These are phyloP conservation scores for Venturia pyrina DNA, from an alignment of 2,329 filamentous ascomycete species.

Conservation along the genomic window DNA sequence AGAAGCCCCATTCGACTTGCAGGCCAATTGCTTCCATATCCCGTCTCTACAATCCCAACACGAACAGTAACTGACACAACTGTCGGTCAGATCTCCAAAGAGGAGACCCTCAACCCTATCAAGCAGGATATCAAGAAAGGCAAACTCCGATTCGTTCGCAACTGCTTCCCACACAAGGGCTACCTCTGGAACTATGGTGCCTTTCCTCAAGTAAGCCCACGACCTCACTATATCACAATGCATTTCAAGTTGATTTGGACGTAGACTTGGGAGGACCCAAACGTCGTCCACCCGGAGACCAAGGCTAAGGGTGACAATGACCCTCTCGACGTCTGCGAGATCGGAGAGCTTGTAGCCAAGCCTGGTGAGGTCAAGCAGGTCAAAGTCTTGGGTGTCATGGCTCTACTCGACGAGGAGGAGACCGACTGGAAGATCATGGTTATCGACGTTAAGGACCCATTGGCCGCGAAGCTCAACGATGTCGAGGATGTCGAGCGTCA, in stretches of 20 bases:
- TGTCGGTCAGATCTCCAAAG: slow-evolving; percentile 77
- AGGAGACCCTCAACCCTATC: slow-evolving; percentile 96
- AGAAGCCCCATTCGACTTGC: background rate
- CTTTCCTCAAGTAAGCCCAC: slow-evolving; percentile 75
- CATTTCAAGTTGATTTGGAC: slow-evolving; percentile 5
- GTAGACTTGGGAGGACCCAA: slow-evolving; percentile 99
- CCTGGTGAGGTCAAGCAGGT: slow-evolving; percentile 97
- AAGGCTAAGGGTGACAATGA: slow-evolving; percentile 99
- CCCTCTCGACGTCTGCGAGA: slow-evolving; percentile 98
- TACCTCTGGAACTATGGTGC: slow-evolving; percentile 99
- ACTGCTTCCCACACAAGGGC: slow-evolving; percentile 99
- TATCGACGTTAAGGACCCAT: slow-evolving; percentile 95
- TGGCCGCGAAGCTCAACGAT: slow-evolving; percentile 94
- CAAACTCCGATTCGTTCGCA: slow-evolving; percentile 97
- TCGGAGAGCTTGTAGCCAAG: slow-evolving; percentile 95
- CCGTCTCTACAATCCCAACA: background rate
- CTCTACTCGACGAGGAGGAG: slow-evolving; percentile 97
- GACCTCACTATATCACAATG: background rate
- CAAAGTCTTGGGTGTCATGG: slow-evolving; percentile 99
- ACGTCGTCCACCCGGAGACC: slow-evolving; percentile 91
- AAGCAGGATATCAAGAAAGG: slow-evolving; percentile 99
- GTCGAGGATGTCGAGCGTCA: slow-evolving; percentile 98
- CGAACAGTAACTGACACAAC: slow-evolving; percentile 11
- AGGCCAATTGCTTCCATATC: background rate
- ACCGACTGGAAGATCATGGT: slow-evolving; percentile 99